Evolutionary conservation across 495 filamentous ascomycete species (phyloP).

Genomic region (Cladorrhinum samala): DNA sequence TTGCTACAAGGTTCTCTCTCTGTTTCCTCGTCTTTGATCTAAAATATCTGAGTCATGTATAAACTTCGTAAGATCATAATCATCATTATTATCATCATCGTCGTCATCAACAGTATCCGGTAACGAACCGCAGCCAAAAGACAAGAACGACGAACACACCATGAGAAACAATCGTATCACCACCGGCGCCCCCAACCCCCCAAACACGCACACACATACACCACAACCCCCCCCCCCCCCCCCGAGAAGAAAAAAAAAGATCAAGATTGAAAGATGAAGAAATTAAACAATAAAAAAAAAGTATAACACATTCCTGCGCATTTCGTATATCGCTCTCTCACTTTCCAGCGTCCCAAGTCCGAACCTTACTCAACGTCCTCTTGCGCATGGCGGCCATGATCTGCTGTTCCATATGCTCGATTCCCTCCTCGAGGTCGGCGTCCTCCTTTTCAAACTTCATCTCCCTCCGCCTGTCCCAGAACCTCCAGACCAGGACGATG

Average conservation of each 20-base stretch:
- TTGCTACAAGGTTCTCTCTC: too few relatives aligned
- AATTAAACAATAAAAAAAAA: neutral
- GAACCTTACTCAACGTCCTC: conserved; percentile 46
- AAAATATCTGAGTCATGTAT: too few relatives aligned
- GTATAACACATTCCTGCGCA: neutral
- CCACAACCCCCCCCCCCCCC: too few relatives aligned
- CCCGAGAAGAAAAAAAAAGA: neutral
- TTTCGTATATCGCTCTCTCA: neutral
- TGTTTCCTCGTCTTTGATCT: too few relatives aligned
- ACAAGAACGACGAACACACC: too few relatives aligned
- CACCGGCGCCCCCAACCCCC: too few relatives aligned
- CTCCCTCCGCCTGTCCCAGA: conserved; percentile 43
- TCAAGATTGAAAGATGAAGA: neutral
- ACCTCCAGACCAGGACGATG: conserved; percentile 42
- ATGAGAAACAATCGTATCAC: too few relatives aligned
- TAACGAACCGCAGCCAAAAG: too few relatives aligned
- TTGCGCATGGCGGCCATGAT: conserved; percentile 49
- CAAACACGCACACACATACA: too few relatives aligned
- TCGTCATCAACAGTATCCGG: too few relatives aligned
- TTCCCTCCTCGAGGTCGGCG: conserved; percentile 42
- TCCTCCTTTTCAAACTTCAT: conserved; percentile 40
- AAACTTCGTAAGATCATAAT: too few relatives aligned
- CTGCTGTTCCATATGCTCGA: conserved; percentile 48
- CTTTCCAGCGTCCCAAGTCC: conserved; percentile 35
- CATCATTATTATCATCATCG: too few relatives aligned